Evolutionary conservation across 2,329 filamentous ascomycete genomes (phyloP).

Genomic region (Aspergillus latus): DNA sequence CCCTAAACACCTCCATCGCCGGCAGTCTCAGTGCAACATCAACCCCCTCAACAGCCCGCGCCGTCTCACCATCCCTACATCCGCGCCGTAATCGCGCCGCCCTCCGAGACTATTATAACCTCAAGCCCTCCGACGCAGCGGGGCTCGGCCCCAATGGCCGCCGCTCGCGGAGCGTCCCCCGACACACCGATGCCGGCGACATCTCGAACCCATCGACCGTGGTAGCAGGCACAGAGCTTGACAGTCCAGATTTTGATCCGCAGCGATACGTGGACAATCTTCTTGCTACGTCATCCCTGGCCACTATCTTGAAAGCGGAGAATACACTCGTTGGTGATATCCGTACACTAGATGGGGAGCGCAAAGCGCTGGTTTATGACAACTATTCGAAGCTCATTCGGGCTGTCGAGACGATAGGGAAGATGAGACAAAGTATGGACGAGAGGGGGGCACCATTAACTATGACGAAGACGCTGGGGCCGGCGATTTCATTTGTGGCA

Average conservation of each 20-base stretch:
- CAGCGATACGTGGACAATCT: constrained; percentile 54
- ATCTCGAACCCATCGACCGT: constrained; percentile 40
- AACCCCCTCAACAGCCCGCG: constrained; percentile 43
- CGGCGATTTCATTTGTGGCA: constrained; percentile 45
- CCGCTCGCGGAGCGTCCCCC: constrained; percentile 40
- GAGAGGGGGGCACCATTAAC: constrained; percentile 46
- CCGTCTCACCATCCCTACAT: constrained; percentile 37
- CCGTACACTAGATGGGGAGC: constrained; percentile 85
- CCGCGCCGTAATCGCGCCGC: constrained; percentile 74
- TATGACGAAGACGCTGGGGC: constrained; percentile 46
- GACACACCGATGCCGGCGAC: constrained; percentile 41
- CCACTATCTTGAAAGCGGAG: constrained; percentile 47
- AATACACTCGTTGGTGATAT: constrained; percentile 64
- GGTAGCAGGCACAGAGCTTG: constrained; percentile 60
- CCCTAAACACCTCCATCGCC: constrained; percentile 57
- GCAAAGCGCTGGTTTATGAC: constrained; percentile 95
- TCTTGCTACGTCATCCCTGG: constrained; percentile 42
- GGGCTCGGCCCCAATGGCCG: constrained; percentile 32
- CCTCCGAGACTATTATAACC: constrained; percentile 91
- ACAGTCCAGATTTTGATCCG: constrained; percentile 69
- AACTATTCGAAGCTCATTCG: constrained; percentile 96
- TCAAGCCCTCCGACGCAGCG: constrained; percentile 55
- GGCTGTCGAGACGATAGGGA: constrained; percentile 93
- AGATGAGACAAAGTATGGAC: constrained; percentile 55
- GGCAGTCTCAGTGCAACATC: constrained; percentile 46